Percentiles rank a stretch among this genome's conserved stretches.
Evolutionary conservation across 805 yeast species (phyloP).

Genomic region (Metschnikowia lunata): DNA sequence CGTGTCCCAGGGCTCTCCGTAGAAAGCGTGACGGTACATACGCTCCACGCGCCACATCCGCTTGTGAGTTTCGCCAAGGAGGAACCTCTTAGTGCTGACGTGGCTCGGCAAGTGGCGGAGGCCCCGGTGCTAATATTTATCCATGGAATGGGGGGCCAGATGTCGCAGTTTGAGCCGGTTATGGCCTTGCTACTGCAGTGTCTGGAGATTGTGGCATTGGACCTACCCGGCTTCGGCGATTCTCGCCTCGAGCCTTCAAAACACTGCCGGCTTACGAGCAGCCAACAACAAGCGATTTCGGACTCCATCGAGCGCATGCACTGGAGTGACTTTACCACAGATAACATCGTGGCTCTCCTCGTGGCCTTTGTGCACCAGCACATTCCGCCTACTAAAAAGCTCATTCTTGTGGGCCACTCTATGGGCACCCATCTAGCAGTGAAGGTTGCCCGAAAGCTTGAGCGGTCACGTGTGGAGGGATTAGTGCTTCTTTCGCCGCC

Average conservation of each 20-base stretch:
- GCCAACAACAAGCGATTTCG: conserved; percentile 31
- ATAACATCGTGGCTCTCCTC: conserved; percentile 38
- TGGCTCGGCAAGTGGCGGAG: conserved; percentile 36
- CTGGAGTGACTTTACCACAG: conserved; percentile 41
- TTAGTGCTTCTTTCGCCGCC: conserved; percentile 52
- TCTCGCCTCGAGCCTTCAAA: conserved; percentile 25
- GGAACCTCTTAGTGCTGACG: conserved; percentile 15
- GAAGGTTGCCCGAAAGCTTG: conserved; percentile 39
- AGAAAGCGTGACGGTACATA: conserved; percentile 35
- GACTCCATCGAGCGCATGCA: conserved; percentile 26
- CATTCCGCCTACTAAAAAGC: conserved; percentile 37
- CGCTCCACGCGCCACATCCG: conserved; percentile 51
- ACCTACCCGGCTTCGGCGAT: conserved; percentile 87
- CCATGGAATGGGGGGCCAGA: conserved; percentile 90
- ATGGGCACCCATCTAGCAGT: conserved; percentile 62
- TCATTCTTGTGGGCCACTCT: conserved; percentile 63
- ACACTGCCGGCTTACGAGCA: conserved; percentile 18
- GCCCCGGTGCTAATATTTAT: conserved; percentile 63
- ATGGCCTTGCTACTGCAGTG: conserved; percentile 59
- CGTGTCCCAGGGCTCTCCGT: conserved; percentile 14
- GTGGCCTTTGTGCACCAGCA: conserved; percentile 33
- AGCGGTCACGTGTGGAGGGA: conserved; percentile 40
- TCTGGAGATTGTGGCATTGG: conserved; percentile 64
- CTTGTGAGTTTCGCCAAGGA: conserved; percentile 22
- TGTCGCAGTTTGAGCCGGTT: conserved; percentile 77